Evolutionary conservation across 192 early-diverging fungal species (phyloP).

Genomic region (Tieghemiomyces parasiticus): DNA sequence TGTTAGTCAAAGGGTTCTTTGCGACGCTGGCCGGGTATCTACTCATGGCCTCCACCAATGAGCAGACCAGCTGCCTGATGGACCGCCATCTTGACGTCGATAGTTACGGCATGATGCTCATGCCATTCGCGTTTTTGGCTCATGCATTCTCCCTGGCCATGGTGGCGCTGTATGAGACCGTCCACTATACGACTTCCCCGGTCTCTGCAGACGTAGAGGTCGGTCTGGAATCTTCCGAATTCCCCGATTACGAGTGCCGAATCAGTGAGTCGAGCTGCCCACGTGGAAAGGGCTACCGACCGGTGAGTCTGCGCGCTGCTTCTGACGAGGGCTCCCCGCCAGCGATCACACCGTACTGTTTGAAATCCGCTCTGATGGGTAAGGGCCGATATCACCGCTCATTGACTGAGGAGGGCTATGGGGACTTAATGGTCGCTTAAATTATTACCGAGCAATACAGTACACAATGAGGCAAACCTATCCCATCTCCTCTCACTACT

Average conservation of each 20-base stretch:
- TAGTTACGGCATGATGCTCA: constrained; percentile 2
- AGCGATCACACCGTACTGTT: neutral
- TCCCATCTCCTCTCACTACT: too few species aligned
- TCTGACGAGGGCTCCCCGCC: neutral
- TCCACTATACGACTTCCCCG: neutral
- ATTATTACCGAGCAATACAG: too few species aligned
- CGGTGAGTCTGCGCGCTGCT: neutral
- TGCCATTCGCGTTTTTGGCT: neutral
- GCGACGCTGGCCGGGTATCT: constrained; percentile 1
- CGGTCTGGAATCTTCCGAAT: neutral
- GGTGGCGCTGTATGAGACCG: neutral
- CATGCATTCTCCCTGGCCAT: neutral
- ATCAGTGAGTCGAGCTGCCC: neutral
- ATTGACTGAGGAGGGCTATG: too few species aligned
- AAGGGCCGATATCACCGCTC: too few species aligned
- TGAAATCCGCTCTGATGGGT: neutral
- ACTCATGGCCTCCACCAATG: constrained; percentile 7
- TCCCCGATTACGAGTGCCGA: neutral
- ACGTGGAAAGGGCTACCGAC: neutral
- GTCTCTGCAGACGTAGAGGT: neutral
- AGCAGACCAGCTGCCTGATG: neutral
- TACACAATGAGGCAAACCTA: too few species aligned
- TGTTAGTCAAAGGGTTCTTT: neutral
- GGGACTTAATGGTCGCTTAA: too few species aligned
- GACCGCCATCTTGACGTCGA: neutral